These are phyloP conservation scores for Aspergillus ostianus DNA, from an alignment of 495 filamentous ascomycete species.

Conservation along the genomic window DNA sequence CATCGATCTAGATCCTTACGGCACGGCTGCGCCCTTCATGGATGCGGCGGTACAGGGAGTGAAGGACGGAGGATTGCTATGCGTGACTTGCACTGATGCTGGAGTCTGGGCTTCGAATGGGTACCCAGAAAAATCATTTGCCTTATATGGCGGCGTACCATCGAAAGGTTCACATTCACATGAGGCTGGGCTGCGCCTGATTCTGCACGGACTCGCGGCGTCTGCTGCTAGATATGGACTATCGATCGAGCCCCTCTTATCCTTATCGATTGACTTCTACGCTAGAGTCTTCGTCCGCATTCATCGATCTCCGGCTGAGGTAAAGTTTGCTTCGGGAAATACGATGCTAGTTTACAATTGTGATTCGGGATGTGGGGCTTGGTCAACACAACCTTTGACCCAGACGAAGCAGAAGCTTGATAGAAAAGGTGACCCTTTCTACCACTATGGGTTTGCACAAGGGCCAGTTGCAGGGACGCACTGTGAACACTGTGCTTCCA, in stretches of 20 bases:
- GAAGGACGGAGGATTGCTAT: conserved; percentile 83
- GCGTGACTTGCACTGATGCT: conserved; percentile 94
- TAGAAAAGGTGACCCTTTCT: conserved; percentile 67
- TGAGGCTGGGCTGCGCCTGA: conserved; percentile 83
- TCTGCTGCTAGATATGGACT: conserved; percentile 84
- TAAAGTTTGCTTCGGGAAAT: conserved; percentile 85
- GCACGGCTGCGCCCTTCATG: conserved; percentile 84
- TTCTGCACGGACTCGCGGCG: conserved; percentile 75
- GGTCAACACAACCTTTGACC: conserved; percentile 73
- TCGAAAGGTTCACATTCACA: conserved; percentile 80
- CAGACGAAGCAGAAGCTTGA: conserved; percentile 59
- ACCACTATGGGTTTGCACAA: conserved; percentile 70
- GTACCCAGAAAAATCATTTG: conserved; percentile 88
- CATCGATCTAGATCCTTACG: conserved; percentile 96
- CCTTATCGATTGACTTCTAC: conserved; percentile 94
- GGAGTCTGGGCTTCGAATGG: conserved; percentile 90
- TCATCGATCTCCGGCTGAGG: conserved; percentile 69
- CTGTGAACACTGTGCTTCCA: conserved; percentile 82
- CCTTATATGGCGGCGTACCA: conserved; percentile 86
- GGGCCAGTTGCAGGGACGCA: conserved; percentile 58
- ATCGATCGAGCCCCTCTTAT: conserved; percentile 86
- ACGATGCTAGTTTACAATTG: conserved; percentile 94
- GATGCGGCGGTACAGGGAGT: conserved; percentile 85
- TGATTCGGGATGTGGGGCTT: conserved; percentile 84
- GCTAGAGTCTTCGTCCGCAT: conserved; percentile 86